Evolutionary conservation across 108 stramenopile genomes (phyloP).

Genomic region (Fragilariopsis cylindrus): DNA sequence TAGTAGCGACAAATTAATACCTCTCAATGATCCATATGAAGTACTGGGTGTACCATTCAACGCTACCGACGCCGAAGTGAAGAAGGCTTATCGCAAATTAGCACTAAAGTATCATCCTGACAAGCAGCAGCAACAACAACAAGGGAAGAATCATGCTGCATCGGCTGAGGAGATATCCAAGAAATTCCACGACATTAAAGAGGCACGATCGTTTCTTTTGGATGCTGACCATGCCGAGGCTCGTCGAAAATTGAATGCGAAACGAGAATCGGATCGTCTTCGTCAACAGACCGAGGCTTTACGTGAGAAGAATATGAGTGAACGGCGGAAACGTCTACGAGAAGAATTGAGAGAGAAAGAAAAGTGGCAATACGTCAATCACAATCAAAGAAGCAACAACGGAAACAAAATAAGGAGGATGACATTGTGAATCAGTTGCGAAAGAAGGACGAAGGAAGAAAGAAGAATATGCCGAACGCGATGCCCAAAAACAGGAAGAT

Average conservation of each 20-base stretch:
- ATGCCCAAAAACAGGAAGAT: slow-evolving; percentile 43
- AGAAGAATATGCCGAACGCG: slow-evolving; percentile 55
- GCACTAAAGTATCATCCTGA: slow-evolving; percentile 94
- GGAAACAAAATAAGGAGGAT: slow-evolving; percentile 27
- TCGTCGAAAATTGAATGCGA: slow-evolving; percentile 56
- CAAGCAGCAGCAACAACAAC: slow-evolving; percentile 57
- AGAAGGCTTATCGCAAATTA: slow-evolving; percentile 80
- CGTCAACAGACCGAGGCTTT: slow-evolving; percentile 59
- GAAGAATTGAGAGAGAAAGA: slow-evolving; percentile 69
- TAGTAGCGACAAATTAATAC: slow-evolving; percentile 29
- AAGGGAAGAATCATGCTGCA: background rate
- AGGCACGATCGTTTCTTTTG: slow-evolving; percentile 64
- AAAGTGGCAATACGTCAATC: slow-evolving; percentile 27
- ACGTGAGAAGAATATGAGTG: slow-evolving; percentile 70
- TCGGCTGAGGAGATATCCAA: slow-evolving; percentile 22
- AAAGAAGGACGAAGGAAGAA: slow-evolving; percentile 59
- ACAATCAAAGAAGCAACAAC: background rate
- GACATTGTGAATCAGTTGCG: slow-evolving; percentile 59
- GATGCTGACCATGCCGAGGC: slow-evolving; percentile 54
- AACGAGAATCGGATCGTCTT: slow-evolving; percentile 54
- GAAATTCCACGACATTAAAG: slow-evolving; percentile 58
- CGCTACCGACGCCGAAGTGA: slow-evolving; percentile 65
- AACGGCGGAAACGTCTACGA: slow-evolving; percentile 65
- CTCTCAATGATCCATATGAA: slow-evolving; percentile 65
- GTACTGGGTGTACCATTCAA: slow-evolving; percentile 51